Conservation (phyloP, 768 basidiomycete species). For the Mrakia gelida region DNA sequence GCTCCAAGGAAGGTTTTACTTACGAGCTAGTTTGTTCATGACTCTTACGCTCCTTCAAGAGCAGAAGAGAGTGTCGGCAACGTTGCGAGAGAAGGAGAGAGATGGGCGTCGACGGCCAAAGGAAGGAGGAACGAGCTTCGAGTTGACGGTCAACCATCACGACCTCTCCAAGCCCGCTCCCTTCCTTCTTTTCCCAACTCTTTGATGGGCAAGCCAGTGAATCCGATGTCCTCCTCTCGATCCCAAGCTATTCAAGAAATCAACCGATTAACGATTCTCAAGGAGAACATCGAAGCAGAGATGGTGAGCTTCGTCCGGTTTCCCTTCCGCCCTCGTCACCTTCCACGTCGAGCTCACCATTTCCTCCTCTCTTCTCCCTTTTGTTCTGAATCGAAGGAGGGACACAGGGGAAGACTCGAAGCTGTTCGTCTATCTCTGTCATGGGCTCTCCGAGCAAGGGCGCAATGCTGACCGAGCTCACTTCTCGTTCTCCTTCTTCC, state of each 20-base stretch:
- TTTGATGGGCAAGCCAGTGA: constrained; percentile 5
- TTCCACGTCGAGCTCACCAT: background rate
- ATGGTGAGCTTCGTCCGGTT: constrained; percentile 22
- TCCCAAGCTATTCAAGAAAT: constrained; percentile 20
- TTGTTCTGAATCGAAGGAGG: constrained; percentile 12
- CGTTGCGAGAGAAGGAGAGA: too few species aligned
- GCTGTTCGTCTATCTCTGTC: constrained; percentile 19
- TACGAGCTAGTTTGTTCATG: too few species aligned
- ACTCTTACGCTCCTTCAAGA: too few species aligned
- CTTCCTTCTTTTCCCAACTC: background rate
- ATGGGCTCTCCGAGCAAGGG: background rate
- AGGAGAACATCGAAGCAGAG: constrained; percentile 30
- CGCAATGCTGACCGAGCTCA: background rate
- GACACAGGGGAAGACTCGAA: constrained; percentile 29
- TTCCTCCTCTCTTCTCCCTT: background rate
- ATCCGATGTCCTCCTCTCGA: constrained; percentile 7
- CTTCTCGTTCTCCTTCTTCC: background rate
- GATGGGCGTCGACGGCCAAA: too few species aligned
- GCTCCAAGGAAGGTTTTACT: too few species aligned
- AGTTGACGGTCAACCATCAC: background rate
- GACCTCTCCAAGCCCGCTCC: background rate
- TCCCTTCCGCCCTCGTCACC: background rate
- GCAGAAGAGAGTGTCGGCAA: too few species aligned
- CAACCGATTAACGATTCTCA: constrained; percentile 15
- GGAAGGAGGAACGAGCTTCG: too few species aligned